Percentiles rank a stretch among this genome's conserved stretches.
phyloP scores from a whole-genome alignment of 1,284 basidiomycete species.

The Tremellales sp. region DNA sequence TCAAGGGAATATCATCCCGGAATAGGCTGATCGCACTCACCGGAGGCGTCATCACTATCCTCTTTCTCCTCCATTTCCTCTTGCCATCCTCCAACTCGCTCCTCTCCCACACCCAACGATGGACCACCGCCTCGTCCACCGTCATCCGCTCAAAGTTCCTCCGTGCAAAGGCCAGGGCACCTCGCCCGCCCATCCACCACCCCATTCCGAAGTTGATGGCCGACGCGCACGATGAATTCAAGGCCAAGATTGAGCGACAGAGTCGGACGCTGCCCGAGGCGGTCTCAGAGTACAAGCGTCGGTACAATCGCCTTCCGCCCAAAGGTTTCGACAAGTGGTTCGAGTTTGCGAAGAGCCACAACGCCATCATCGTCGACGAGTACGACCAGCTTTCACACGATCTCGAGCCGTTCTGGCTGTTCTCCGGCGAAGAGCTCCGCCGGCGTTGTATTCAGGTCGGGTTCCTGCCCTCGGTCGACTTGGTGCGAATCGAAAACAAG shows the following conservation, averaged over 20 bases:
- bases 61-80: slow-evolving; percentile 37
- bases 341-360: slow-evolving; percentile 67
- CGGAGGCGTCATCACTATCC: slow-evolving; percentile 21
- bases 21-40: slow-evolving; percentile 24
- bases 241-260: slow-evolving; percentile 64
- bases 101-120: slow-evolving; percentile 35
- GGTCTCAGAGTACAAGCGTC: slow-evolving; percentile 68
- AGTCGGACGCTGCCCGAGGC: slow-evolving; percentile 71
- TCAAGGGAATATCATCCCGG: slow-evolving; percentile 26
- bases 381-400: slow-evolving; percentile 79
- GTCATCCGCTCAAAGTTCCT: slow-evolving; percentile 47
- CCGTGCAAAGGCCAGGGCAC: slow-evolving; percentile 37
- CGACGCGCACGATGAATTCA: slow-evolving; percentile 65
- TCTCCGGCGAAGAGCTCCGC: slow-evolving; percentile 69
- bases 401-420: slow-evolving; percentile 71
- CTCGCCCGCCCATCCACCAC: slow-evolving; percentile 55
- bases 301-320: slow-evolving; percentile 76
- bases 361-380: slow-evolving; percentile 81
- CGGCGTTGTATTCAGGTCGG: slow-evolving; percentile 70
- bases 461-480: slow-evolving; percentile 72
- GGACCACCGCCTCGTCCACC: slow-evolving; percentile 46
- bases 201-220: slow-evolving; percentile 79
- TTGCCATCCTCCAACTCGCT: slow-evolving; percentile 30
- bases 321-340: slow-evolving; percentile 88
- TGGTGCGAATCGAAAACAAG: slow-evolving; percentile 70